These are phyloP conservation scores for Pseudocercospora musae DNA, from an alignment of 2,329 filamentous ascomycete species.

Conservation along the genomic window DNA sequence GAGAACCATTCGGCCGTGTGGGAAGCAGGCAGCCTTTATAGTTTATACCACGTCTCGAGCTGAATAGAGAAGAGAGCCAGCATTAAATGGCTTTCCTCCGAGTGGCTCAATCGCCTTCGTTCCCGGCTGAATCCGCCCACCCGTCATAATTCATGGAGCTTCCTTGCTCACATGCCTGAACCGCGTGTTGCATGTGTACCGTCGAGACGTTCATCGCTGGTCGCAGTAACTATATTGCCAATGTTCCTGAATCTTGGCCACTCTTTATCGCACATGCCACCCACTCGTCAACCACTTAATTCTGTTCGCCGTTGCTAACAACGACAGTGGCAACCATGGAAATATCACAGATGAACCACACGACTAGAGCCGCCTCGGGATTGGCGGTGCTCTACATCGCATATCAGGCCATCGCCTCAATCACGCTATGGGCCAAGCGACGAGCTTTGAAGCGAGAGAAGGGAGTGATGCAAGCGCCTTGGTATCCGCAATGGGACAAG, in stretches of 20 bases:
- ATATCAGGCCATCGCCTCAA: constrained; percentile 36
- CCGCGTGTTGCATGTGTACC: background rate
- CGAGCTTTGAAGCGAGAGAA: constrained; percentile 40
- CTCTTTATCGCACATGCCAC: background rate
- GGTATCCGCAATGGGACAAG: constrained; percentile 52
- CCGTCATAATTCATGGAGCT: background rate
- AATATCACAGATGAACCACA: constrained; percentile 7
- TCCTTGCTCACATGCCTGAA: background rate
- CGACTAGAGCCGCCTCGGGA: constrained; percentile 29
- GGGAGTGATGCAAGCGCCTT: constrained; percentile 48
- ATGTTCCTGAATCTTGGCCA: background rate
- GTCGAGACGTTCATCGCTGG: background rate
- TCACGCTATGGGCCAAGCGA: constrained; percentile 38
- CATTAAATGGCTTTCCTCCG: background rate
- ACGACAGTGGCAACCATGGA: constrained; percentile 14
- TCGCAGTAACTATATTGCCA: background rate
- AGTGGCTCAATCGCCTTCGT: background rate
- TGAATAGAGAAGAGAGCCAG: background rate
- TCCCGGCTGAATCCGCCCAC: background rate
- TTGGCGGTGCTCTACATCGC: constrained; percentile 33
- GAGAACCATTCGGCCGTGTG: background rate
- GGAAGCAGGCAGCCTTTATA: background rate
- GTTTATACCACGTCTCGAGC: background rate
- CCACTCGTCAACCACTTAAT: background rate
- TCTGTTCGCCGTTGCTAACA: background rate